phyloP scores from a whole-genome alignment of 1,139 yeast genomes.

The Starmera stellimalicola region DNA sequence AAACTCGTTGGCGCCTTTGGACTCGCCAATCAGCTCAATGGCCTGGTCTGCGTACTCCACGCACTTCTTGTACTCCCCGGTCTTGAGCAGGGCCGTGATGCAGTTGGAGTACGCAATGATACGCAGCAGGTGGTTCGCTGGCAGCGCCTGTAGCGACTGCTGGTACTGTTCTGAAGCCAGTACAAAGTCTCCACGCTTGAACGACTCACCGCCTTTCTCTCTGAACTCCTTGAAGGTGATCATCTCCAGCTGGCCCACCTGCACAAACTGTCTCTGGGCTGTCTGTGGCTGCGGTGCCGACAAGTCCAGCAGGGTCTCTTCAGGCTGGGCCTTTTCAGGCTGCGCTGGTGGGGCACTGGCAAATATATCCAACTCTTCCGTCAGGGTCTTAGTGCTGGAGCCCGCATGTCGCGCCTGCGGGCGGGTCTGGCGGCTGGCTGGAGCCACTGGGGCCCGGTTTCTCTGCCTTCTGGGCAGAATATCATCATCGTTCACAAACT shows the following conservation, averaged over 20 bases:
- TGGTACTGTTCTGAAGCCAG: constrained; percentile 54
- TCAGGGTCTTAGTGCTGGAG: constrained; percentile 8
- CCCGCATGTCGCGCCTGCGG: too few species aligned
- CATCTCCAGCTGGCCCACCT: constrained; percentile 33
- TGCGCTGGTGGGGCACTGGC: constrained; percentile 11
- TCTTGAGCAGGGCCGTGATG: constrained; percentile 56
- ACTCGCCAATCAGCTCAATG: constrained; percentile 41
- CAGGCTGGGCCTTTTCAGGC: constrained; percentile 6
- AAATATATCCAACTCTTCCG: constrained; percentile 16
- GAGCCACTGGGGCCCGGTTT: neutral
- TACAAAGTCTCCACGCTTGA: constrained; percentile 74
- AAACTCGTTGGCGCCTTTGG: constrained; percentile 25
- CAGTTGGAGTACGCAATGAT: constrained; percentile 71
- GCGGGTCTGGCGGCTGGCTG: constrained; percentile 6
- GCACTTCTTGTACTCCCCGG: constrained; percentile 67
- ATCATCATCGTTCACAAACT: neutral
- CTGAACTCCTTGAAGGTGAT: constrained; percentile 42
- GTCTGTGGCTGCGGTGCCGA: constrained; percentile 6
- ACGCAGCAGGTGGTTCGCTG: constrained; percentile 54
- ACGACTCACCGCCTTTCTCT: constrained; percentile 51
- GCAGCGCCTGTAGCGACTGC: constrained; percentile 53
- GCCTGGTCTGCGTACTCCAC: constrained; percentile 48
- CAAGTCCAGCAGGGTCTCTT: constrained; percentile 7
- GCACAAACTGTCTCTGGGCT: constrained; percentile 16
- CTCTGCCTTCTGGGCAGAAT: constrained; percentile 1